Evolutionary conservation across 2,329 filamentous ascomycete genomes (phyloP).

Genomic region (Penicillium sp.): DNA sequence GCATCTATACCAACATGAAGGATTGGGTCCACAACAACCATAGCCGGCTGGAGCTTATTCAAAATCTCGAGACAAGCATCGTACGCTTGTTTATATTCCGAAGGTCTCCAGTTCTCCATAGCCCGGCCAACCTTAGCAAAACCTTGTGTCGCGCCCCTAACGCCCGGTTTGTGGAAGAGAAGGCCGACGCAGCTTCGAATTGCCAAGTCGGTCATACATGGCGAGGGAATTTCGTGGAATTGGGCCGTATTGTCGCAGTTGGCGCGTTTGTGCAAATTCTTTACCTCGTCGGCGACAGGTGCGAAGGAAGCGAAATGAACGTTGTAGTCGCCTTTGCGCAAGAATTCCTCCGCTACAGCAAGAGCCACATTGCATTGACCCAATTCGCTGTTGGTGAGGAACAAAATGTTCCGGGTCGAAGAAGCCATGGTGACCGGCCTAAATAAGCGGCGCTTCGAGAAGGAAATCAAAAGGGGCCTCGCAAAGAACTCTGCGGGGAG

Average conservation of each 20-base stretch:
- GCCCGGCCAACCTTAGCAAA: slow-evolving; percentile 33
- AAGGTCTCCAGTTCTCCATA: slow-evolving; percentile 42
- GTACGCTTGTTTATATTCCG: slow-evolving; percentile 49
- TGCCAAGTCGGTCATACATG: slow-evolving; percentile 39
- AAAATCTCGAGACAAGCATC: slow-evolving; percentile 45
- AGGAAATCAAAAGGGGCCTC: not conserved
- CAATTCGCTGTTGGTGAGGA: slow-evolving; percentile 52
- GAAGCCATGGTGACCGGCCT: slow-evolving; percentile 16
- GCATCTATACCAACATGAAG: slow-evolving; percentile 52
- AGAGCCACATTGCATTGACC: slow-evolving; percentile 55
- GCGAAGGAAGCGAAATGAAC: slow-evolving; percentile 53
- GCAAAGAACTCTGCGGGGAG: not conserved
- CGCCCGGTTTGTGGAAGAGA: slow-evolving; percentile 37
- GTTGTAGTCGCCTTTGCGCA: slow-evolving; percentile 41
- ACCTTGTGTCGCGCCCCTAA: slow-evolving; percentile 40
- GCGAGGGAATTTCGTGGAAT: slow-evolving; percentile 42
- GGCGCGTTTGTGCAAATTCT: slow-evolving; percentile 28
- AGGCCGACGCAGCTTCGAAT: slow-evolving; percentile 31
- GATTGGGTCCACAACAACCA: slow-evolving; percentile 51
- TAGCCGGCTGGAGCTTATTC: slow-evolving; percentile 40
- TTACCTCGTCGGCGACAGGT: slow-evolving; percentile 38
- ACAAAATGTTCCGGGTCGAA: slow-evolving; percentile 36
- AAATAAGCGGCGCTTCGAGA: not conserved
- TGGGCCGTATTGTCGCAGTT: slow-evolving; percentile 8
- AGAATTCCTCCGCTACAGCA: slow-evolving; percentile 48